phyloP scores from a whole-genome alignment of 1,284 basidiomycete species.

The Meira miltonrushii region DNA sequence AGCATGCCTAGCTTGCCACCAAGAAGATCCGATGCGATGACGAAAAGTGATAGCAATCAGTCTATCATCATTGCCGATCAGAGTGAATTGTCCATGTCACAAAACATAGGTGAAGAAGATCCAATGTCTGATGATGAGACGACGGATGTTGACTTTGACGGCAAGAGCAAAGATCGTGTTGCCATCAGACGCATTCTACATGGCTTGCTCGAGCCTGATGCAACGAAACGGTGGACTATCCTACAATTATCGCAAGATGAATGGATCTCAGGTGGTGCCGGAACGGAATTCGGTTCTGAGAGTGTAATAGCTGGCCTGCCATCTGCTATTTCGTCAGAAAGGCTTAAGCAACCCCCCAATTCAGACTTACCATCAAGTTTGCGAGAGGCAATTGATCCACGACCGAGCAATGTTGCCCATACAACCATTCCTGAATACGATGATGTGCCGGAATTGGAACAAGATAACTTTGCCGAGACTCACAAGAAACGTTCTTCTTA shows the following conservation, averaged over 20 bases:
- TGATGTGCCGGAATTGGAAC: no score
- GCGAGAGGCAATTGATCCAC: no score
- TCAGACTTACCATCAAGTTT: no score
- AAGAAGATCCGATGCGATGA: background rate
- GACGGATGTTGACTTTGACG: slow-evolving; percentile 32
- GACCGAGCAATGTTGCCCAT: no score
- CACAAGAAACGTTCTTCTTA: no score
- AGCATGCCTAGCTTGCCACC: slow-evolving; percentile 1
- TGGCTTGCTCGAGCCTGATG: slow-evolving; percentile 37
- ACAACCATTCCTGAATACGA: no score
- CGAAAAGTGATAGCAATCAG: background rate
- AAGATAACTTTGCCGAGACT: no score
- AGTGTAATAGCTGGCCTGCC: no score
- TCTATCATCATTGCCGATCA: background rate
- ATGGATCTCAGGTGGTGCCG: slow-evolving; percentile 19
- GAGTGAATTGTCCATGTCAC: background rate
- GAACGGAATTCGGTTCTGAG: no score
- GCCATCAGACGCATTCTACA: slow-evolving; percentile 31
- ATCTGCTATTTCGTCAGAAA: no score
- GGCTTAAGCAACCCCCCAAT: no score
- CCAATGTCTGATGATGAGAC: slow-evolving; percentile 29
- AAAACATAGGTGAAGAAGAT: slow-evolving; percentile 21
- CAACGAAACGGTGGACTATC: slow-evolving; percentile 39
- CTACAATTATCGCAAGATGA: slow-evolving; percentile 20
- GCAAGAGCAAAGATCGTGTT: slow-evolving; percentile 32